phyloP scores from a whole-genome alignment of 2,329 filamentous ascomycete genomes.

The Thermoascus crustaceus region DNA sequence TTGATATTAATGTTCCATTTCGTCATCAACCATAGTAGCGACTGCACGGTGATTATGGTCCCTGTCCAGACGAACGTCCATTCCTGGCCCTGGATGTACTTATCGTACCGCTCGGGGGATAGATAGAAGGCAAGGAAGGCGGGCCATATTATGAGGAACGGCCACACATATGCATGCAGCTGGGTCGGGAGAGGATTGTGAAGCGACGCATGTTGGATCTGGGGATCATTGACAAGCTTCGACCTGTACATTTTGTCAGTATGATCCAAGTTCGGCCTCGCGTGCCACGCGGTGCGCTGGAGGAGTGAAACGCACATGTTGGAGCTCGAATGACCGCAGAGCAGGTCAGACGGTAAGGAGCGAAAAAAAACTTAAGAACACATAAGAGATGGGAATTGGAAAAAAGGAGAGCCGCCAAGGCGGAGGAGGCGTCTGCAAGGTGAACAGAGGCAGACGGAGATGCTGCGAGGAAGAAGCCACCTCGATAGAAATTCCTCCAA shows the following conservation, averaged over 20 bases:
- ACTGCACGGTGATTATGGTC: slow-evolving; percentile 77
- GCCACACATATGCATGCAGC: slow-evolving; percentile 86
- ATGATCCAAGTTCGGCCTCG: slow-evolving; percentile 4
- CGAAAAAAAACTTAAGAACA: slow-evolving; percentile 5
- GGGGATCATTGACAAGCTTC: slow-evolving; percentile 80
- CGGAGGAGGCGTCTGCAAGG: slow-evolving; percentile 12
- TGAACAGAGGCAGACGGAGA: slow-evolving; percentile 4
- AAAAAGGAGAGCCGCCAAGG: slow-evolving; percentile 8
- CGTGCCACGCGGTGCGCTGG: slow-evolving; percentile 7
- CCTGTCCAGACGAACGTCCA: slow-evolving; percentile 97
- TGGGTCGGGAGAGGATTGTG: slow-evolving; percentile 76
- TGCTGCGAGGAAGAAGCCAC: slow-evolving; percentile 17
- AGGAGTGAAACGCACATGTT: slow-evolving; percentile 21
- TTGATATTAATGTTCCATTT: slow-evolving; percentile 93
- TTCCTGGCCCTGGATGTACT: slow-evolving; percentile 85
- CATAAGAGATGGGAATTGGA: slow-evolving; percentile 16
- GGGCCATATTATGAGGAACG: slow-evolving; percentile 86
- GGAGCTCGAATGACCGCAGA: slow-evolving; percentile 25
- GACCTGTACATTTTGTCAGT: slow-evolving; percentile 44
- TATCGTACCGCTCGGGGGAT: slow-evolving; percentile 73
- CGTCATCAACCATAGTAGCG: slow-evolving; percentile 87
- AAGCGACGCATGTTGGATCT: slow-evolving; percentile 81
- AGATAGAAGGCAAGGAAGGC: slow-evolving; percentile 84
- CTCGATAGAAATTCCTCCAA: slow-evolving; percentile 17
- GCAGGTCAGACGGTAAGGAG: slow-evolving; percentile 17